phyloP scores from a whole-genome alignment of 2,329 filamentous ascomycete genomes.

The Hymenoscyphus scutula region DNA sequence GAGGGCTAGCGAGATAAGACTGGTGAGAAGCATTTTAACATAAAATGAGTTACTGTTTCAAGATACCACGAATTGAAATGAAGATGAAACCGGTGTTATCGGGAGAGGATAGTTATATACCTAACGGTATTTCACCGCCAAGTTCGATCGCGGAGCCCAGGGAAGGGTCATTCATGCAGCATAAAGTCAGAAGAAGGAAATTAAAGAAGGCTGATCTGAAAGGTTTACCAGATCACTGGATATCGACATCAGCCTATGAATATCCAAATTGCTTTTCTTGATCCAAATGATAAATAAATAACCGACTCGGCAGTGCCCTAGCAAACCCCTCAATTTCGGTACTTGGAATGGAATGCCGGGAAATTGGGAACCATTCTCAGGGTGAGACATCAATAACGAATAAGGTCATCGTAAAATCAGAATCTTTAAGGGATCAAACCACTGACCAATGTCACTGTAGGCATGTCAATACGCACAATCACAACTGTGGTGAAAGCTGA shows the following conservation, averaged over 20 bases:
- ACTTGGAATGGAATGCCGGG: neutral
- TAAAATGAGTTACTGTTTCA: neutral
- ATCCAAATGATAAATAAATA: neutral
- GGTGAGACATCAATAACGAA: too few species aligned
- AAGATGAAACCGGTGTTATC: neutral
- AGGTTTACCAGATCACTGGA: neutral
- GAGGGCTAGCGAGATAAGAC: conserved; percentile 9
- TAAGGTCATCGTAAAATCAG: too few species aligned
- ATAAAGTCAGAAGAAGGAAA: neutral
- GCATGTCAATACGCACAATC: too few species aligned
- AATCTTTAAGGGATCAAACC: too few species aligned
- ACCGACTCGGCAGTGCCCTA: conserved; percentile 4
- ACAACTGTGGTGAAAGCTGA: too few species aligned
- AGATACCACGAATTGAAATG: neutral
- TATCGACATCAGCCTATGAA: conserved; percentile 5
- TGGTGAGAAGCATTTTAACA: conserved; percentile 14
- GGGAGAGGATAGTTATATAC: conserved; percentile 7
- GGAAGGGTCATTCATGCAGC: neutral
- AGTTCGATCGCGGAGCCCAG: conserved; percentile 2
- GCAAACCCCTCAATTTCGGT: neutral
- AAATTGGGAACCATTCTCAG: too few species aligned
- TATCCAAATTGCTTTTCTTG: neutral
- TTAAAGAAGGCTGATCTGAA: neutral
- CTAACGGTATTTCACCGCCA: neutral
- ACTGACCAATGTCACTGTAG: too few species aligned